These are phyloP conservation scores for Keqinozyma sinolaborantium DNA, from an alignment of 1,139 yeast genomes.

Conservation along the genomic window DNA sequence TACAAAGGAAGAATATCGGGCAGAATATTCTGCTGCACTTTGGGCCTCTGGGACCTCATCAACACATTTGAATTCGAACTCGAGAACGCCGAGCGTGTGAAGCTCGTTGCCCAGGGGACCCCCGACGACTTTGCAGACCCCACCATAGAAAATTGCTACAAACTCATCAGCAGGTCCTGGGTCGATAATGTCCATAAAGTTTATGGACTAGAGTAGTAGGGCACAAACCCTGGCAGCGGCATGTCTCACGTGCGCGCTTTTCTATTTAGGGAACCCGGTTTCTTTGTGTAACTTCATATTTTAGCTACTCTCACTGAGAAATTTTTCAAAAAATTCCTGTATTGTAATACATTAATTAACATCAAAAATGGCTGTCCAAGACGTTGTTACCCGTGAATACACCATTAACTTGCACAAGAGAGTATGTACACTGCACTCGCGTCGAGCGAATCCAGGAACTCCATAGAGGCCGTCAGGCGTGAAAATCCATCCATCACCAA, in stretches of 20 bases:
- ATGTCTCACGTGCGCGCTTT: background rate
- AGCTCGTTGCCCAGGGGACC: conserved; percentile 1
- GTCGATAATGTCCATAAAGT: conserved; percentile 17
- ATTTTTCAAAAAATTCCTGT: conserved; percentile 8
- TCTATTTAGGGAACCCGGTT: conserved; percentile 1
- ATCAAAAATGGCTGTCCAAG: conserved; percentile 87
- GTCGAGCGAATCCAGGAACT: too few relatives aligned
- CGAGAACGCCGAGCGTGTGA: conserved; percentile 6
- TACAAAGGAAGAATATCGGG: conserved; percentile 20
- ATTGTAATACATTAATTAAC: conserved; percentile 3
- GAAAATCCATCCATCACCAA: too few relatives aligned
- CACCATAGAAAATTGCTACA: conserved; percentile 7
- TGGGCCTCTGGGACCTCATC: conserved; percentile 33
- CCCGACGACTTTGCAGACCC: conserved; percentile 2
- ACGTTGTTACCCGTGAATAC: conserved; percentile 99
- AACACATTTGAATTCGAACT: conserved; percentile 18
- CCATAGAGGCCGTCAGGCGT: too few relatives aligned
- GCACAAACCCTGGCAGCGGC: background rate
- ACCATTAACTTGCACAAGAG: conserved; percentile 99
- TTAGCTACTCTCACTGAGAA: conserved; percentile 3
- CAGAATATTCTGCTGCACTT: conserved; percentile 25
- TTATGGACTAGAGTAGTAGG: conserved; percentile 19
- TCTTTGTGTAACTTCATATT: conserved; percentile 1
- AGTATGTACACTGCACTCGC: too few relatives aligned
- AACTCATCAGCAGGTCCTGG: conserved; percentile 11